Conservation (phyloP, 2,329 filamentous ascomycete species). For the Cordyceps militaris region DNA sequence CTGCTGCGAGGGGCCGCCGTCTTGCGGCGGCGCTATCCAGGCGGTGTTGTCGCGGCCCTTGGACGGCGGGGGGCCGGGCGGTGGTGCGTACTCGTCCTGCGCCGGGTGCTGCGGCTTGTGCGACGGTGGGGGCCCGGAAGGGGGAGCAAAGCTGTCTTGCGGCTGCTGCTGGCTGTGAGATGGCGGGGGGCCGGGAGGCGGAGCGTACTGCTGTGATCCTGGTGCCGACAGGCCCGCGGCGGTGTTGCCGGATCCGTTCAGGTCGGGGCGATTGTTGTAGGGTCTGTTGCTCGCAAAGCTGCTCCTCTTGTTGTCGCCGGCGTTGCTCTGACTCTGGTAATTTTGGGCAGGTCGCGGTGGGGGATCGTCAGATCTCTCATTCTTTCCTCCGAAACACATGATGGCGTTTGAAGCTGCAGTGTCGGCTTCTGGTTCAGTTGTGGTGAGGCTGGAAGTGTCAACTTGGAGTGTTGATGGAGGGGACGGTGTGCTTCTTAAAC, state of each 20-base stretch:
- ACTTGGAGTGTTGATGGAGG: not conserved
- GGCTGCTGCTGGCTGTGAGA: constrained; percentile 7
- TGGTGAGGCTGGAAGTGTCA: not conserved
- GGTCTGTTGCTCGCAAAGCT: constrained; percentile 12
- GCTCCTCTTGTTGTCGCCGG: constrained; percentile 15
- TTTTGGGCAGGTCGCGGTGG: constrained; percentile 32
- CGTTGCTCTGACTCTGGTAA: constrained; percentile 12
- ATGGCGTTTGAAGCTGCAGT: not conserved
- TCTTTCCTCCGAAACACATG: constrained; percentile 46
- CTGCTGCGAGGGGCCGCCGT: constrained; percentile 18
- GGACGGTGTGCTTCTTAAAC: no score
- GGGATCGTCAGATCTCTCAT: constrained; percentile 31
- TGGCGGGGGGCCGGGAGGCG: constrained; percentile 29
- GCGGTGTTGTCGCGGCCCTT: not conserved
- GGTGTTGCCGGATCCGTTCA: constrained; percentile 4
- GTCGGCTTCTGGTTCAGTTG: not conserved
- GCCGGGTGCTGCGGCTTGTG: not conserved
- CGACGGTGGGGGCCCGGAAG: constrained; percentile 24
- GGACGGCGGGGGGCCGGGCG: constrained; percentile 29
- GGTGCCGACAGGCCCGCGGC: not conserved
- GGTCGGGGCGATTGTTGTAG: constrained; percentile 12
- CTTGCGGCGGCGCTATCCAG: constrained; percentile 19
- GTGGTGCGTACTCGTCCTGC: constrained; percentile 24
- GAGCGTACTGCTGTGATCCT: constrained; percentile 17
- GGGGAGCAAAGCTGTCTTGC: constrained; percentile 21